Evolutionary conservation across 75 land plant species (phyloP).

Genomic region (Azolla pinnata): DNA sequence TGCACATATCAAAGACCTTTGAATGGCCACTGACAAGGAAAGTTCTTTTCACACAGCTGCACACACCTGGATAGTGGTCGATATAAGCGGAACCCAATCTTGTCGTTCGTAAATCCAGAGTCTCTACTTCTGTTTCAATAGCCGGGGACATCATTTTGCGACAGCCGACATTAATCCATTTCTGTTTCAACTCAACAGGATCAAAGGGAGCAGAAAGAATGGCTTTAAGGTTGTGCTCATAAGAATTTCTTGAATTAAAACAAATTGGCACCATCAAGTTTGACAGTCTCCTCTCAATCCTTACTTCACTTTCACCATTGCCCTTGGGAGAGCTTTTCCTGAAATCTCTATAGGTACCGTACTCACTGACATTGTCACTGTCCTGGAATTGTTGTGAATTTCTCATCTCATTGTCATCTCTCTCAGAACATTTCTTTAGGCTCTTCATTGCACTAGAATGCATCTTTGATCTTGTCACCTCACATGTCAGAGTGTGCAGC

Average conservation of each 20-base stretch:
- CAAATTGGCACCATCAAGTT: neutral
- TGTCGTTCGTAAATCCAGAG: constrained; percentile 15
- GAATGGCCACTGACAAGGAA: no score
- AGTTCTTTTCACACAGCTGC: no score
- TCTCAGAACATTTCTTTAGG: neutral
- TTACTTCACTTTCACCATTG: no score
- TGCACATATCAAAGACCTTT: no score
- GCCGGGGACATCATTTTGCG: constrained; percentile 21
- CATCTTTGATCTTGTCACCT: no score
- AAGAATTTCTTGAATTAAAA: neutral
- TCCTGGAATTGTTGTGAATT: no score
- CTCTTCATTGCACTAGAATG: no score
- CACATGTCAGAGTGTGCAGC: no score
- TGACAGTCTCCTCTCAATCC: neutral
- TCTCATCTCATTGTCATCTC: no score
- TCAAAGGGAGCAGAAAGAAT: constrained; percentile 22
- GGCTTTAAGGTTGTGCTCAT: constrained; percentile 21
- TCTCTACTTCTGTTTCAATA: constrained; percentile 26
- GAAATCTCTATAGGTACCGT: neutral
- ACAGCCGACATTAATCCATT: constrained; percentile 17
- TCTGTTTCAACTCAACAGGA: constrained; percentile 9
- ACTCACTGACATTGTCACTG: no score
- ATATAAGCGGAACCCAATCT: constrained; percentile 31
- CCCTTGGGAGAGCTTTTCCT: neutral
- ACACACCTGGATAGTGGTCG: constrained; percentile 43